Evolutionary conservation across 176 grass and related monocot species (phyloP).

Genomic region (Dendrocalamus sinicus): DNA sequence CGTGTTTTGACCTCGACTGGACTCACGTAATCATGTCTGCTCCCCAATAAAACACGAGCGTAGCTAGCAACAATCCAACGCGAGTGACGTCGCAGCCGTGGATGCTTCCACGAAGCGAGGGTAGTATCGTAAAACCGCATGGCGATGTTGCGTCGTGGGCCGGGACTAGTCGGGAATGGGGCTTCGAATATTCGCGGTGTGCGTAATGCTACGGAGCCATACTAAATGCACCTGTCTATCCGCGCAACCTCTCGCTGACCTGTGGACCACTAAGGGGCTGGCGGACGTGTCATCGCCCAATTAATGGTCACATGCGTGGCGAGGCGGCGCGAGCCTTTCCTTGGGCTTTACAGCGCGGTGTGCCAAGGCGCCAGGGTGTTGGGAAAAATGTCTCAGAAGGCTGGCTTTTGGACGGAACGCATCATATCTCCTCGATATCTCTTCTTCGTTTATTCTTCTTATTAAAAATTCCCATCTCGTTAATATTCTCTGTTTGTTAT

Average conservation of each 20-base stretch:
- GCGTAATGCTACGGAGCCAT: not conserved
- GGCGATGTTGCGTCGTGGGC: conserved; percentile 18
- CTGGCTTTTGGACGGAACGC: too few species aligned
- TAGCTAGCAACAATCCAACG: not conserved
- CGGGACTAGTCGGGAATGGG: not conserved
- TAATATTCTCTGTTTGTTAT: too few species aligned
- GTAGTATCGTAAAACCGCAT: not conserved
- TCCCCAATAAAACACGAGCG: not conserved
- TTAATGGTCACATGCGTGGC: conserved; percentile 42
- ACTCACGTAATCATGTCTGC: not conserved
- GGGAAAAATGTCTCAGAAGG: not conserved
- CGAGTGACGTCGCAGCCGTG: not conserved
- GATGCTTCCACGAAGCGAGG: not conserved
- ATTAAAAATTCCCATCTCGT: not conserved
- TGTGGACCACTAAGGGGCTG: conserved; percentile 5
- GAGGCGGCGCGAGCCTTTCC: not conserved
- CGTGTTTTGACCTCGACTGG: too few species aligned
- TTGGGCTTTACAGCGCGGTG: conserved; percentile 40
- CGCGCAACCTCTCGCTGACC: not conserved
- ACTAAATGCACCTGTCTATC: not conserved
- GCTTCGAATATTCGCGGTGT: conserved; percentile 49
- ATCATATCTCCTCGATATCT: not conserved
- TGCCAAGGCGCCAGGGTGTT: conserved; percentile 39
- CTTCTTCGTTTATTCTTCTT: not conserved
- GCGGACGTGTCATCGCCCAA: not conserved